Evolutionary conservation across 1,139 yeast genomes (phyloP).

Genomic region (Blastobotrys malaysiensis): DNA sequence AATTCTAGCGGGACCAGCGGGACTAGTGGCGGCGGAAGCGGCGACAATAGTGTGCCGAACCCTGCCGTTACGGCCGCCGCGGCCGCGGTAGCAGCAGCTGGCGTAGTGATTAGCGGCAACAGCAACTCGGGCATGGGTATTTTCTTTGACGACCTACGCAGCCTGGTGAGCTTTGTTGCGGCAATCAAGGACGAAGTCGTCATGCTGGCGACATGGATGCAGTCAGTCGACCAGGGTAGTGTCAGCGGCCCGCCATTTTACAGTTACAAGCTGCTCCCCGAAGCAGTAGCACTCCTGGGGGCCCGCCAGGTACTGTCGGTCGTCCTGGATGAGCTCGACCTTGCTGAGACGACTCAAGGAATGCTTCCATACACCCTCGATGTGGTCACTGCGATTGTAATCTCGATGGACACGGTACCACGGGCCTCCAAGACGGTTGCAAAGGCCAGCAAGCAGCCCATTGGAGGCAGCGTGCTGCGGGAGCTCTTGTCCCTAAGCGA

Average conservation of each 20-base stretch:
- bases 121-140: neutral
- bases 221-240: slow-evolving; percentile 21
- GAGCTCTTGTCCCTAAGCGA: neutral
- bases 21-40: neutral
- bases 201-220: slow-evolving; percentile 25
- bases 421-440: neutral
- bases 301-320: slow-evolving; percentile 41
- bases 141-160: neutral
- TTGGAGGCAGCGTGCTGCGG: neutral
- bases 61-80: neutral
- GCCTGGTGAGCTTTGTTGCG: neutral
- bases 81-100: neutral
- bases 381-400: slow-evolving; percentile 18
- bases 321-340: slow-evolving; percentile 25
- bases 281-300: slow-evolving; percentile 45
- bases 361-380: slow-evolving; percentile 22
- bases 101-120: slow-evolving; percentile 1
- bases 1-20: too few relatives aligned
- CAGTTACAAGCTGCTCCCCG: slow-evolving; percentile 51
- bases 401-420: slow-evolving; percentile 14
- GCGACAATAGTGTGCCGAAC: neutral
- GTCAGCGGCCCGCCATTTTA: slow-evolving; percentile 26
- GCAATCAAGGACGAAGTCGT: slow-evolving; percentile 24
- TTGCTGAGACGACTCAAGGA: slow-evolving; percentile 23
- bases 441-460: neutral